Conservation (phyloP, 257 asterid genomes). For the Primulina huaijiensis region DNA sequence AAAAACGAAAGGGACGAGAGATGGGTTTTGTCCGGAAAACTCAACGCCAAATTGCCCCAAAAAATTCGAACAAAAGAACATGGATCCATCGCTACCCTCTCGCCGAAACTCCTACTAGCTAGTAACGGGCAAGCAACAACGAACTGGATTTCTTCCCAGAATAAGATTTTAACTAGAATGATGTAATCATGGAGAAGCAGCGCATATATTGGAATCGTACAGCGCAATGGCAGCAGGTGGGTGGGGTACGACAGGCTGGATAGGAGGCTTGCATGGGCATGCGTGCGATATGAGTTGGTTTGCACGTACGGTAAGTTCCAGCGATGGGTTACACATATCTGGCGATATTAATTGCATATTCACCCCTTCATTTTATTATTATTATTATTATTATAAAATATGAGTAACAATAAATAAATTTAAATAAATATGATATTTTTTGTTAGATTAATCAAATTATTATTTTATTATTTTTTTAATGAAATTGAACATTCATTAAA, state of each 20-base stretch:
- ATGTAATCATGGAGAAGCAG: neutral
- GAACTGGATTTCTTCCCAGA: neutral
- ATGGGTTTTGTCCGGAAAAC: conserved; percentile 25
- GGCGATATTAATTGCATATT: too few species aligned
- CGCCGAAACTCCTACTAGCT: neutral
- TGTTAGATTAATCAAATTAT: too few species aligned
- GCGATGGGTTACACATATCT: conserved; percentile 20
- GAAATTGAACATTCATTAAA: too few species aligned
- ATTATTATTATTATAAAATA: too few species aligned
- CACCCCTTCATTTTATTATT: too few species aligned
- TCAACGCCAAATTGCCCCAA: conserved; percentile 54
- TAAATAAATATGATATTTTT: too few species aligned
- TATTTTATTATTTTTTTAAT: too few species aligned
- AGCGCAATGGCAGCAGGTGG: neutral
- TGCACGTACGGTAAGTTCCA: conserved; percentile 63
- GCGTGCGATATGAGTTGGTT: conserved; percentile 89
- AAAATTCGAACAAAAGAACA: conserved; percentile 83
- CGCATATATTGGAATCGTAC: conserved; percentile 2
- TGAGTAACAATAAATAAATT: too few species aligned
- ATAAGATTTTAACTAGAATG: neutral
- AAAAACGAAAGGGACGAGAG: conserved; percentile 29
- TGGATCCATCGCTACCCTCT: conserved; percentile 66
- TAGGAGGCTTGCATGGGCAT: conserved; percentile 28
- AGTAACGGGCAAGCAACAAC: neutral
- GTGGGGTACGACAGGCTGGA: conserved; percentile 20